Evolutionary conservation across 2,329 filamentous ascomycete genomes (phyloP).

Genomic region (Pseudocercospora musae): DNA sequence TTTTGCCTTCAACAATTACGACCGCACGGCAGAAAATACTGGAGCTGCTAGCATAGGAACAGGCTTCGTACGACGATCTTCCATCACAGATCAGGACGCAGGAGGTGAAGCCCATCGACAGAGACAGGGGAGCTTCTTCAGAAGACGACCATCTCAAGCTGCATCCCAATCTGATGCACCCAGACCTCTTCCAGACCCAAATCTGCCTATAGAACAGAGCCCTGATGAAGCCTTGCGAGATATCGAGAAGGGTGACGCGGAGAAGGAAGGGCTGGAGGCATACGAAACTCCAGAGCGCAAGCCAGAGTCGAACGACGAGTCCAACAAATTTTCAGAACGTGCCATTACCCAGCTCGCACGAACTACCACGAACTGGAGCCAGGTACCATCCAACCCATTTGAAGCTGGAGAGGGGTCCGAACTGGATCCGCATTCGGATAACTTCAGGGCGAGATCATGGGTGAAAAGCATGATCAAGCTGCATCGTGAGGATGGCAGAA

Average conservation of each 20-base stretch:
- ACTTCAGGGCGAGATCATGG: slow-evolving; percentile 50
- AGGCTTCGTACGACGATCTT: slow-evolving; percentile 25
- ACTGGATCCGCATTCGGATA: slow-evolving; percentile 45
- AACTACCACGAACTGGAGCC: slow-evolving; percentile 40
- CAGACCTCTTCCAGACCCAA: not conserved
- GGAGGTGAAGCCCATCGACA: slow-evolving; percentile 17
- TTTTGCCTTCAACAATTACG: slow-evolving; percentile 42
- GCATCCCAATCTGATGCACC: slow-evolving; percentile 4
- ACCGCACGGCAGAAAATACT: slow-evolving; percentile 38
- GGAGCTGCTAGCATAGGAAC: slow-evolving; percentile 37
- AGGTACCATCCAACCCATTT: slow-evolving; percentile 40
- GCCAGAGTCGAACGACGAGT: slow-evolving; percentile 23
- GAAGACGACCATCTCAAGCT: slow-evolving; percentile 16
- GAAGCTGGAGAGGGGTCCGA: slow-evolving; percentile 41
- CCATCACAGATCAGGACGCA: slow-evolving; percentile 21
- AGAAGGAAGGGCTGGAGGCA: slow-evolving; percentile 28
- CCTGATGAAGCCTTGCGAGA: slow-evolving; percentile 6
- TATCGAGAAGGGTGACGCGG: slow-evolving; percentile 17
- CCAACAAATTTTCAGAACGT: slow-evolving; percentile 12
- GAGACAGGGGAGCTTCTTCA: slow-evolving; percentile 15
- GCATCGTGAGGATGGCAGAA: slow-evolving; percentile 42
- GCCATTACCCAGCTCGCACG: slow-evolving; percentile 49
- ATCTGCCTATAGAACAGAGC: slow-evolving; percentile 1
- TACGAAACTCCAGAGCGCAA: slow-evolving; percentile 22
- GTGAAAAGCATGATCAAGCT: slow-evolving; percentile 50